Evolutionary conservation across 768 basidiomycete genomes (phyloP).

Genomic region (Daedaleopsis sinensis): DNA sequence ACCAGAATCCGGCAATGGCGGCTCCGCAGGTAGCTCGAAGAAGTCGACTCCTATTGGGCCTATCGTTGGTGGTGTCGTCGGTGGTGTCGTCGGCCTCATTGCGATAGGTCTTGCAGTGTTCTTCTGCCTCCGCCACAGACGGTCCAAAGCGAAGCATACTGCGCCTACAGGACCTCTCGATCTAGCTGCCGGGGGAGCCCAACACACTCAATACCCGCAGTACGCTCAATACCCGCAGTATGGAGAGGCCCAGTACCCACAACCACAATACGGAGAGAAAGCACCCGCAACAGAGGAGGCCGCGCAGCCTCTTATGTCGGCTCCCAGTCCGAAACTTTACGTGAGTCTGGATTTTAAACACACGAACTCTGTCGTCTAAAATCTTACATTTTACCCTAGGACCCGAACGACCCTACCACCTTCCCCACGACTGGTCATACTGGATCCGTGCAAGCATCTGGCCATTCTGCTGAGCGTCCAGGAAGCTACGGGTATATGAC

Average conservation of each 20-base stretch:
- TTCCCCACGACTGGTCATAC: conserved; percentile 5
- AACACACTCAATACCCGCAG: conserved; percentile 3
- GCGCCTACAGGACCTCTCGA: conserved; percentile 12
- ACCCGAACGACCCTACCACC: conserved; percentile 18
- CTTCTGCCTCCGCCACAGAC: conserved; percentile 11
- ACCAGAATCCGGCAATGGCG: not conserved
- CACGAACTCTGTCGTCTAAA: not conserved
- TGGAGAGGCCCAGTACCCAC: not conserved
- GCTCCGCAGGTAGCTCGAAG: not conserved
- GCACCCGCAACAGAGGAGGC: not conserved
- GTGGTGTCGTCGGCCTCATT: conserved; percentile 6
- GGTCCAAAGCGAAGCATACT: not conserved
- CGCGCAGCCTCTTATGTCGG: not conserved
- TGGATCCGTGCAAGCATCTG: not conserved
- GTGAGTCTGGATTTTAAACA: not conserved
- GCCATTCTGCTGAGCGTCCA: not conserved
- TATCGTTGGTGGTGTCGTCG: conserved; percentile 15
- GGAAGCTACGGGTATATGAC: not conserved
- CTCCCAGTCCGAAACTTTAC: conserved; percentile 12
- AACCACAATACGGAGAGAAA: conserved; percentile 6
- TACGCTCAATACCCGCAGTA: not conserved
- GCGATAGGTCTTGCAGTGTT: conserved; percentile 6
- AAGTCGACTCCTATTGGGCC: conserved; percentile 12
- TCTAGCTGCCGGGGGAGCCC: not conserved
- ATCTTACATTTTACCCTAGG: not conserved